These are phyloP conservation scores for Solanum hybrid DNA, from an alignment of 305 asterid genomes.

Conservation along the genomic window DNA sequence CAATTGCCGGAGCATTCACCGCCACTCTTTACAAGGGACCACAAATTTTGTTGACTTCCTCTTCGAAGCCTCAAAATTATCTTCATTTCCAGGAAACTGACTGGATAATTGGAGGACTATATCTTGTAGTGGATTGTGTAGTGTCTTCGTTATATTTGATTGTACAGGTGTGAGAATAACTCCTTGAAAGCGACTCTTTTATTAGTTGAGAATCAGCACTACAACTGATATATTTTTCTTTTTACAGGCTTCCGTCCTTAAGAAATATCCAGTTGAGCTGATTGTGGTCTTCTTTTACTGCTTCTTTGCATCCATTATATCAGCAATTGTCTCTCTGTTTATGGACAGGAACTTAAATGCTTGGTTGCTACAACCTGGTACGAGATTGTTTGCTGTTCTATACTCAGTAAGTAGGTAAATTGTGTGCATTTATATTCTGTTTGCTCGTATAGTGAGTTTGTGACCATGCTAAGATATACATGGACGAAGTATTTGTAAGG, in stretches of 20 bases:
- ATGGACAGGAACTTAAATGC: slow-evolving; percentile 46
- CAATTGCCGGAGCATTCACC: slow-evolving; percentile 73
- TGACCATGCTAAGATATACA: background rate
- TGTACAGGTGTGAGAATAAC: slow-evolving; percentile 43
- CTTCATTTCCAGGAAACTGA: slow-evolving; percentile 25
- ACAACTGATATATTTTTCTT: background rate
- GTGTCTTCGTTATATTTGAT: slow-evolving; percentile 48
- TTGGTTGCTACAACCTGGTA: slow-evolving; percentile 61
- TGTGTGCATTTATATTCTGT: background rate
- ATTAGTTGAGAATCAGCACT: background rate
- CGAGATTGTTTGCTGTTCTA: slow-evolving; percentile 54
- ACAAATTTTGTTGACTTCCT: slow-evolving; percentile 20
- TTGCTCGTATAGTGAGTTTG: background rate
- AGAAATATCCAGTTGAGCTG: slow-evolving; percentile 63
- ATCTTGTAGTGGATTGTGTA: slow-evolving; percentile 55
- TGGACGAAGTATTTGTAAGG: background rate
- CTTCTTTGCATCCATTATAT: slow-evolving; percentile 69
- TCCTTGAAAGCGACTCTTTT: background rate
- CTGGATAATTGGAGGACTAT: slow-evolving; percentile 64
- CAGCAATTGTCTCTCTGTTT: slow-evolving; percentile 44
- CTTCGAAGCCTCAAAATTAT: slow-evolving; percentile 17
- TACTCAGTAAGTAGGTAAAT: slow-evolving; percentile 51
- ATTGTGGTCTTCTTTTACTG: slow-evolving; percentile 79
- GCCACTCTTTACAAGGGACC: slow-evolving; percentile 79
- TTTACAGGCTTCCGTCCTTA: slow-evolving; percentile 61